Conservation (phyloP, 1,139 yeast genomes). For the Yamadazyma sp. region DNA sequence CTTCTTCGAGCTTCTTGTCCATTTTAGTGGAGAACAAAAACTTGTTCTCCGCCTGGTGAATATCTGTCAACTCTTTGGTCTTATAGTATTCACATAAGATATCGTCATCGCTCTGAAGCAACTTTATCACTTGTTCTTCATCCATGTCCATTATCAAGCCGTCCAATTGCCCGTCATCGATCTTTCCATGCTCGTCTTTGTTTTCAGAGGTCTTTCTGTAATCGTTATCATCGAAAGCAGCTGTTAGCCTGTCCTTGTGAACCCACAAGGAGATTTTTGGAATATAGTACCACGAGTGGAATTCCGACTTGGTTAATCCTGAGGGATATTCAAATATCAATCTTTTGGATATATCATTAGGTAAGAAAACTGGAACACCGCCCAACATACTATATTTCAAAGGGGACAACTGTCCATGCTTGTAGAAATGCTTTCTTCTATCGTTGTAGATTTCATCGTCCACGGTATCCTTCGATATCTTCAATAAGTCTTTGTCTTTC, state of each 20-base stretch:
- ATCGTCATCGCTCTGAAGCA: slow-evolving; percentile 27
- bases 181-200: slow-evolving; percentile 6
- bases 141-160: slow-evolving; percentile 20
- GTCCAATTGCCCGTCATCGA: slow-evolving; percentile 20
- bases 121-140: slow-evolving; percentile 19
- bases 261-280: slow-evolving; percentile 31
- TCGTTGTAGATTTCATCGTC: slow-evolving; percentile 29
- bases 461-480: slow-evolving; percentile 13
- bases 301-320: slow-evolving; percentile 23
- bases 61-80: slow-evolving; percentile 27
- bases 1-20: slow-evolving; percentile 5
- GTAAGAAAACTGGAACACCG: slow-evolving; percentile 30
- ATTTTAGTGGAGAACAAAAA: slow-evolving; percentile 17
- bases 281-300: slow-evolving; percentile 28
- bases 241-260: slow-evolving; percentile 16
- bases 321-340: slow-evolving; percentile 26
- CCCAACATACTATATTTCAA: slow-evolving; percentile 28
- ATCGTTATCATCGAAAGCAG: slow-evolving; percentile 23
- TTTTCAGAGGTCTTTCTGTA: slow-evolving; percentile 11
- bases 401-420: slow-evolving; percentile 36
- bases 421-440: slow-evolving; percentile 35
- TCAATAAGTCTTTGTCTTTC: slow-evolving; percentile 12
- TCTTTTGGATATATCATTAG: slow-evolving; percentile 23
- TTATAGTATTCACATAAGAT: slow-evolving; percentile 32
- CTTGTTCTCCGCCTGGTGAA: slow-evolving; percentile 28